Base-by-base conservation (phyloP, 345 rosid species). In the Populus davidiana region DNA sequence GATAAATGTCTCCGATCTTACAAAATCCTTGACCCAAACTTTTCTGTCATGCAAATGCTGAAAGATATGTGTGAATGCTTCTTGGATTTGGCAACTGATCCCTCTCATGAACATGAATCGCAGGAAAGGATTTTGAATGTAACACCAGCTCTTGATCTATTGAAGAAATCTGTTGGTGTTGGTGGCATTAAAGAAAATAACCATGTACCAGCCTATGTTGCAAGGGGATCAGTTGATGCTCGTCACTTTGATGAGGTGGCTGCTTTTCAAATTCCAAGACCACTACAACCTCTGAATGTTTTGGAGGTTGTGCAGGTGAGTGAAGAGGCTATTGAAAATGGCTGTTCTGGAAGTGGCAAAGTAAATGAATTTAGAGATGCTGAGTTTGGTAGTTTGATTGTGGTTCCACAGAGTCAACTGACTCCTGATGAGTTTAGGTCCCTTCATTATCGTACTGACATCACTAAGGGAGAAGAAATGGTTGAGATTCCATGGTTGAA, bases 11-110 rank as follows among this genome's bases (percentile, higher is more conserved):
- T 91, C 74, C 88, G 83, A 35, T 84, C 95, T 50, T 92, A 92
- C 84, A 93, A 90, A 82, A 88, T 92, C 81, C 56, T 86, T 79
- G 96, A 93, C 86, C 93, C 91, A 49, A 89, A 82, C 78, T 89
- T 95, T 84, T 89, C 95, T 83, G 78, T 91, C 67, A 71, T 69
- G 80, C 85, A 88, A 77, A 80, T 95, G 83, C 75, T 95, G 90
- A 86, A 83, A 81, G 98, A 93, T 89, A 84, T 92, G 82, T 92
- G 93, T 87, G 89, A 89, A 67, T 90, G 93, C 93, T 89, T 88
- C 86, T 74, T 89, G 79, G 97, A 90, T 73, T 71, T 88, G 83
- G 88, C 91, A 72, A 87, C 88, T 79, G 83, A 88, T 81, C 75
- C 87, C 74, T 83, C 88, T 81, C 33, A 31, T 31, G 33, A 31